Base-by-base conservation (phyloP, 805 yeast species). In the Pichia pseudocactophila region DNA sequence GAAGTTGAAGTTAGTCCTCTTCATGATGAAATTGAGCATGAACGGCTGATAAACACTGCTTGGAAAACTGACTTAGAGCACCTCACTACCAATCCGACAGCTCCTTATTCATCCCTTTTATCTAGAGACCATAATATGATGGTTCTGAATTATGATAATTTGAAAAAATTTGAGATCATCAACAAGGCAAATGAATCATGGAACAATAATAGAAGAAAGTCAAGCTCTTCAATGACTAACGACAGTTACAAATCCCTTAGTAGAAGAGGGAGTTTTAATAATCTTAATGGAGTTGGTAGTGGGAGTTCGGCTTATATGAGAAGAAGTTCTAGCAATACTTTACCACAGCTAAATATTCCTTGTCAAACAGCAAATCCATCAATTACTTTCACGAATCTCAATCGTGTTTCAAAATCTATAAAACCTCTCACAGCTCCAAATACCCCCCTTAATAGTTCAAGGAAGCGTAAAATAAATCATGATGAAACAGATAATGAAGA, bases 101-200 rank as follows among this genome's bases (percentile, higher is more conserved):
- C 8, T 22, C 25, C 52, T 2, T 42, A 51, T 4, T 31, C 42
- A 3, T 38, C 40, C 17, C 22, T 44, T 12, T 13, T 33, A 19
- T 38, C 39, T 11, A 30, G 37, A 15, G 36, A 48, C 10, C 37
- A 37, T 26, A 15, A 37, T 3, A 16, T 22, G 10, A n/a, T 35
- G 12, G 20, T 36, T 4, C 22, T 46, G 11, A 46, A 47, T 20
- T 44, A 55, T 7, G 61, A 57, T 37, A 50, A 48, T 31, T 41
- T 58, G 36, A 58, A 58, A 37, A 53, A 56, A 42, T 60, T 55
- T 41, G 67, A 63, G 32, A 48, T 64, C 16, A 60, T 65, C 19
- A 59, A 56, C 39, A 56, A 50, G 40, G 65, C 65, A 5, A 65
- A 65, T 44, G 59, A 61, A 41, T 47, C 59, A 1, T 65, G 69